phyloP scores from a whole-genome alignment of 306 rosid species.

The Prunus fruticosa region DNA sequence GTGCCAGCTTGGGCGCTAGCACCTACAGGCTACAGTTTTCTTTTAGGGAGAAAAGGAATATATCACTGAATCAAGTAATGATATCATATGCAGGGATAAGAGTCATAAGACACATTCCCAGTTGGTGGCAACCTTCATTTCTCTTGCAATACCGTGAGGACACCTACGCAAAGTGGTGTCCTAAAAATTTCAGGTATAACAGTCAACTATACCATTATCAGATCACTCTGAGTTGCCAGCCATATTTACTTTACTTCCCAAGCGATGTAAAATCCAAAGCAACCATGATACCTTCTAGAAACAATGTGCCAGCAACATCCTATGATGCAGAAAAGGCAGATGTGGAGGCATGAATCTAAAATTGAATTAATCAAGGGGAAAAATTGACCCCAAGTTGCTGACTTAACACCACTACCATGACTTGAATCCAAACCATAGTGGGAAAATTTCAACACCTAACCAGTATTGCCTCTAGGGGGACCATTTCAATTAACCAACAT shows the following conservation, averaged over 20 bases:
- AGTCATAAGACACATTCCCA: neutral
- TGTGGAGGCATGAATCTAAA: neutral
- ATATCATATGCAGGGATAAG: neutral
- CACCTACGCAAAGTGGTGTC: neutral
- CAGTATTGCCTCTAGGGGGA: neutral
- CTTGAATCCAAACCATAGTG: neutral
- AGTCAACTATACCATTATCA: neutral
- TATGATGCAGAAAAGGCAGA: neutral
- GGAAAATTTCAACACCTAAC: neutral
- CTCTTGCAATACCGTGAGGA: neutral
- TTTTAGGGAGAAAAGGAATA: neutral
- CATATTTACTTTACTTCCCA: neutral
- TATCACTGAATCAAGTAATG: neutral
- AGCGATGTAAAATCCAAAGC: neutral
- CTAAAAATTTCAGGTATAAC: neutral
- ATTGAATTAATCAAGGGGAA: neutral
- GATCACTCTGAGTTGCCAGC: neutral
- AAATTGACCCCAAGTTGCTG: neutral
- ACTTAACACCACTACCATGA: neutral
- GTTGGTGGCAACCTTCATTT: neutral
- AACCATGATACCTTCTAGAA: neutral
- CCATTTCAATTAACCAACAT: neutral
- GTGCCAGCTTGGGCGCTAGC: neutral
- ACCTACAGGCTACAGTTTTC: neutral
- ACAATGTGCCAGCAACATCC: neutral